A percentile compares a stretch with the other conserved stretches of the same genome.
These are phyloP conservation scores for Synchytrium microbalum DNA, from an alignment of 371 early-diverging fungal genomes.

Conservation along the genomic window DNA sequence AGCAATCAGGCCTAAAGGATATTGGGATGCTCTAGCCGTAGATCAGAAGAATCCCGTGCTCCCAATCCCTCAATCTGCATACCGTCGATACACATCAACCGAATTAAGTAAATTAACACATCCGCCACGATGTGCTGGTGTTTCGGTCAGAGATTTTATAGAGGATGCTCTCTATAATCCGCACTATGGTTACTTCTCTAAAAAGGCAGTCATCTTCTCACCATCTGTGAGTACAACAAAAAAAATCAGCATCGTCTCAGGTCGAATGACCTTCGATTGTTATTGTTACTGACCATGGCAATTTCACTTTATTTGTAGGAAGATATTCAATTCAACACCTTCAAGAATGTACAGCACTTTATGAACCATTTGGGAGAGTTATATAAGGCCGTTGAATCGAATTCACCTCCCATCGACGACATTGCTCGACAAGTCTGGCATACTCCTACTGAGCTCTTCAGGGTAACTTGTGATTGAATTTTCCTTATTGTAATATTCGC, in stretches of 20 bases:
- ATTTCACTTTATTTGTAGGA: constrained; percentile 17
- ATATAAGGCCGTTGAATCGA: constrained; percentile 69
- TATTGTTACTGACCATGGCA: not conserved
- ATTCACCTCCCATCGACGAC: constrained; percentile 39
- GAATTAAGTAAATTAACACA: not conserved
- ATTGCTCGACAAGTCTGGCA: constrained; percentile 88
- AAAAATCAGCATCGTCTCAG: constrained; percentile 32
- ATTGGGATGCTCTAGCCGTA: not conserved
- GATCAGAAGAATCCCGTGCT: not conserved
- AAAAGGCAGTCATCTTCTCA: constrained; percentile 83
- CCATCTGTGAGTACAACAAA: constrained; percentile 37
- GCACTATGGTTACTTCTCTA: constrained; percentile 92
- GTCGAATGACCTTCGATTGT: not conserved
- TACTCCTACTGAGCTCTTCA: constrained; percentile 93
- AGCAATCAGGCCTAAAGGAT: not conserved
- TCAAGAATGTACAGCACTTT: constrained; percentile 77
- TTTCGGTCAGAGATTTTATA: constrained; percentile 71
- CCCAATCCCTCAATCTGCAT: not conserved
- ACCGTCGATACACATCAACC: not conserved
- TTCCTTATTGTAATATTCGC: not conserved
- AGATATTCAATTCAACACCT: constrained; percentile 45
- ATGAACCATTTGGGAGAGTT: constrained; percentile 63
- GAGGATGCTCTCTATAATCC: constrained; percentile 94
- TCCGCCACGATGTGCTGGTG: not conserved
- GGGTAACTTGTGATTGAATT: constrained; percentile 37